phyloP scores from a whole-genome alignment of 129 eudicot genomes.

The Arctium minus region DNA sequence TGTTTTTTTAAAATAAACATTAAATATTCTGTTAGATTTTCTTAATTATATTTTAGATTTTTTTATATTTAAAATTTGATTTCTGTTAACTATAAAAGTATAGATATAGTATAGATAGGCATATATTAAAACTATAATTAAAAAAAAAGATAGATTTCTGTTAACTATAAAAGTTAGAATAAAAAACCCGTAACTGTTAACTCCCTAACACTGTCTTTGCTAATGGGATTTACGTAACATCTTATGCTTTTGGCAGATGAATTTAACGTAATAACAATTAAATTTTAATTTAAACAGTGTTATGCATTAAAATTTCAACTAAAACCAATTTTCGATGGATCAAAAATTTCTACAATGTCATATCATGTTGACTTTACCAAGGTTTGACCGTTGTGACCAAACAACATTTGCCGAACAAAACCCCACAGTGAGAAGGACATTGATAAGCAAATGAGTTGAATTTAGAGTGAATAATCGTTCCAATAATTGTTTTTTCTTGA shows the following conservation, averaged over 20 bases:
- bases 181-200: too few relatives aligned
- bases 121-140: too few relatives aligned
- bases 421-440: constrained; percentile 12
- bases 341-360: neutral
- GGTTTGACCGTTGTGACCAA: constrained; percentile 1
- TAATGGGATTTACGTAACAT: neutral
- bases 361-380: neutral
- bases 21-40: too few relatives aligned
- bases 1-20: too few relatives aligned
- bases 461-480: constrained; percentile 6
- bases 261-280: neutral
- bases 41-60: too few relatives aligned
- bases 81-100: too few relatives aligned
- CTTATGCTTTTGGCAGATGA: neutral
- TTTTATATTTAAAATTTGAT: too few relatives aligned
- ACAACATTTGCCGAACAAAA: neutral
- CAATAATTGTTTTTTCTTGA: constrained; percentile 5
- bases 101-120: too few relatives aligned
- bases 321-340: neutral
- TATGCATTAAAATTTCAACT: neutral
- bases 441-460: constrained; percentile 24
- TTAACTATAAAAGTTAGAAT: too few relatives aligned
- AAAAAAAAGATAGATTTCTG: too few relatives aligned
- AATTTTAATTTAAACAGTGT: neutral
- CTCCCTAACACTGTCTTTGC: neutral